Conservation (phyloP, 2,329 filamentous ascomycete genomes). For the Purpureocillium lavendulum region DNA sequence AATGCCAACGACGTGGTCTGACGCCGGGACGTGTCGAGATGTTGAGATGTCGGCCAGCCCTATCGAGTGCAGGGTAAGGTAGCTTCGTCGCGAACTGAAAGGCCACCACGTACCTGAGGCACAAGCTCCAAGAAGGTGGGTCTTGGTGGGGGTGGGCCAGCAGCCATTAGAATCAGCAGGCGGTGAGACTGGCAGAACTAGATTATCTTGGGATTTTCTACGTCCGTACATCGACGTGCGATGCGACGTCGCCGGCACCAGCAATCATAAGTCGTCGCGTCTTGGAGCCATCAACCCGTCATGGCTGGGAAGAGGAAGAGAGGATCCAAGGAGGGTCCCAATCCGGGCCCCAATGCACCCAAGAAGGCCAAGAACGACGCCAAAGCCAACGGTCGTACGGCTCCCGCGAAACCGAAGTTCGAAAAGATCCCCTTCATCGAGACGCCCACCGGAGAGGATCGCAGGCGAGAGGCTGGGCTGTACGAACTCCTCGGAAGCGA, state of each 20-base stretch:
- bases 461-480: conserved; percentile 48
- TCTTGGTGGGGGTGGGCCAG: no score
- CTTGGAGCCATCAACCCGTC: conserved; percentile 3
- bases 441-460: conserved; percentile 41
- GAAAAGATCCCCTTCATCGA: conserved; percentile 40
- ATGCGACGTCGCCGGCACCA: not conserved
- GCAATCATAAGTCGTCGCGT: not conserved
- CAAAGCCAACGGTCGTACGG: conserved; percentile 10
- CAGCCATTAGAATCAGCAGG: no score
- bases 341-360: conserved; percentile 13
- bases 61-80: no score
- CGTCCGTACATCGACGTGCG: not conserved
- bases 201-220: no score
- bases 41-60: no score
- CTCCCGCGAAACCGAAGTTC: conserved; percentile 17
- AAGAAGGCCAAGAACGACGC: conserved; percentile 23
- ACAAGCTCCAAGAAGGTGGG: no score
- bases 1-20: not conserved
- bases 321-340: conserved; percentile 20
- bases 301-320: conserved; percentile 29
- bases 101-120: no score
- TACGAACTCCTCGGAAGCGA: conserved; percentile 56
- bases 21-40: not conserved
- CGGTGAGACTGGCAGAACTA: no score
- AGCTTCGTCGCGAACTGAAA: no score